Evolutionary conservation across 2,329 filamentous ascomycete genomes (phyloP), one percentile per base, ranked within the genome.

Genomic region (Pseudogymnoascus sp.): DNA sequence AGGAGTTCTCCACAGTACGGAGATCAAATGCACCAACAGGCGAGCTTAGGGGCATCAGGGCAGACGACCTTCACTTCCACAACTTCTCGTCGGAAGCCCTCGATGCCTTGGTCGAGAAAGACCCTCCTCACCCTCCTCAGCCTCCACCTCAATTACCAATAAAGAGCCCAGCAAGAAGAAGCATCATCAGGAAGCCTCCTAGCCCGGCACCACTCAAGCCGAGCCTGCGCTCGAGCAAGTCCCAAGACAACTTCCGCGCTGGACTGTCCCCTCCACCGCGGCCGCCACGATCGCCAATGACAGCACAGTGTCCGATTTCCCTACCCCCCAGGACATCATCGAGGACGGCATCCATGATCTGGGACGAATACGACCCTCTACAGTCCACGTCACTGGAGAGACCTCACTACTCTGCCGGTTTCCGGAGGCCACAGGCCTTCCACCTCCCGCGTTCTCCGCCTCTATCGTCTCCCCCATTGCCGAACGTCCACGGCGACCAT

Each of bases 281-380:
- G 16, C 81, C 82, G 41, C 80, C 81, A 11, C 77, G 81, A 63
- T 82, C 81, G 11, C 79, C 73, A 23, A 63, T 79, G 11, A 74
- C 70, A 19, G 73, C 74, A 66, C 67, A 74, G 62, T 69, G 72
- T 14, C 76, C 79, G 2, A 78, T 81, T 2, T 72, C 79, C 11
- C 78, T 80, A 3, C 84, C 83, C 4, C 80, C 81, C 3, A 80
- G 84, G 21, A 75, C 80, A 21, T 86, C 84, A 0, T 87, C 85
- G 68, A 81, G 84, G 39, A 71, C 68, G 11, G 74, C 79, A 13
- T 82, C 79, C 7, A 69, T 76, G 19, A 75, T 75, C n/a, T 77
- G 78, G 34, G 80, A 79, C 51, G 76, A 78, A 10, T 73, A 76
- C 45, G 79, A 81, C 62, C 71, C 76, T 1, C 66, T 77, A 10